Conservation (phyloP, 2,329 filamentous ascomycete genomes). For the Cladophialophora yegresii region DNA sequence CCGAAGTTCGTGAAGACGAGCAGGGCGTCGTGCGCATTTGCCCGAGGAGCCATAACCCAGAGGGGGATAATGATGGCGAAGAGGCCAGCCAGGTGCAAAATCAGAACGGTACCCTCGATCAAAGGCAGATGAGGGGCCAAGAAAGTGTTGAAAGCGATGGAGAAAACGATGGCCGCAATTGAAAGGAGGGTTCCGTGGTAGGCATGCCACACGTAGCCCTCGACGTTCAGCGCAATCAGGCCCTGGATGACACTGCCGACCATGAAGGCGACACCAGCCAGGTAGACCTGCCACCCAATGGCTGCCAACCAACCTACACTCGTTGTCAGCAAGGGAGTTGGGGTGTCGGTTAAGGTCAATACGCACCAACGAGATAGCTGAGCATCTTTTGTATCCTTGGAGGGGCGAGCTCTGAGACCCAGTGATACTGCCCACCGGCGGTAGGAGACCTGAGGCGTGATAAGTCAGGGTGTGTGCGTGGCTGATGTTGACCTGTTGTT, state of each 20-base stretch:
- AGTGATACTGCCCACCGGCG: slow-evolving; percentile 57
- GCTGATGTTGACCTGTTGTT: neutral
- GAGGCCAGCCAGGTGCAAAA: slow-evolving; percentile 41
- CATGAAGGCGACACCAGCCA: slow-evolving; percentile 45
- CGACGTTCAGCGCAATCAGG: slow-evolving; percentile 34
- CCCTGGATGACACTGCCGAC: slow-evolving; percentile 40
- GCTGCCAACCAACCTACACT: slow-evolving; percentile 47
- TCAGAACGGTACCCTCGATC: slow-evolving; percentile 40
- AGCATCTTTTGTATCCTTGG: slow-evolving; percentile 54
- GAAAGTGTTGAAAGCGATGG: slow-evolving; percentile 40
- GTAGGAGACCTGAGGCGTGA: slow-evolving; percentile 43
- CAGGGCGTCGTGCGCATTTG: slow-evolving; percentile 49
- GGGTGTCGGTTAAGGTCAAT: slow-evolving; percentile 9
- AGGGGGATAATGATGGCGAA: slow-evolving; percentile 41
- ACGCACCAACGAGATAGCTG: slow-evolving; percentile 55
- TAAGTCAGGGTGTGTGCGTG: neutral
- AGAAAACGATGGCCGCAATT: slow-evolving; percentile 36
- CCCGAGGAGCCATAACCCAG: slow-evolving; percentile 39
- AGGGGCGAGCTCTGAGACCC: slow-evolving; percentile 59
- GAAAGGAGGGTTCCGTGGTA: slow-evolving; percentile 41
- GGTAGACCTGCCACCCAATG: slow-evolving; percentile 51
- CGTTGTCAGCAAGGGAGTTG: slow-evolving; percentile 22
- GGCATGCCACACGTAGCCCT: slow-evolving; percentile 35
- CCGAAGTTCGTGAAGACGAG: slow-evolving; percentile 49
- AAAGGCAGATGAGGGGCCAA: slow-evolving; percentile 38